phyloP scores from a whole-genome alignment of 805 yeast species.

The Wickerhamiella parazyma region DNA sequence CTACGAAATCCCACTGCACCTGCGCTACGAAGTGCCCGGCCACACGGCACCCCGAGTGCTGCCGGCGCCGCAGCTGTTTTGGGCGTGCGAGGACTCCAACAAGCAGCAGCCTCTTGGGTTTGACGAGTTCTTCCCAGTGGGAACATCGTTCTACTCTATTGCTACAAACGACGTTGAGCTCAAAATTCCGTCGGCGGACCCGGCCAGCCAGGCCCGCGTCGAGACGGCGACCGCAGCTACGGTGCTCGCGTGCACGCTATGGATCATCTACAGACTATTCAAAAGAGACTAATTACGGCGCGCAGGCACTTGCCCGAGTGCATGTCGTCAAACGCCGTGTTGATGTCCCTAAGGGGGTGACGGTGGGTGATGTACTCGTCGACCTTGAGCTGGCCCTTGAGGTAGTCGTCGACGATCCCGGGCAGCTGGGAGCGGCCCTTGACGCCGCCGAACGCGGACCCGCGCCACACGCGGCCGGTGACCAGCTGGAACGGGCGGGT shows the following conservation, averaged over 20 bases:
- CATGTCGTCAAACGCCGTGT: conserved; percentile 87
- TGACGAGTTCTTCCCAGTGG: conserved; percentile 34
- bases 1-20: conserved; percentile 35
- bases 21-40: conserved; percentile 37
- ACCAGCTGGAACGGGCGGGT: conserved; percentile 98
- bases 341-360: conserved; percentile 63
- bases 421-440: conserved; percentile 96
- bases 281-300: conserved; percentile 41
- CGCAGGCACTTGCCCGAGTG: conserved; percentile 89
- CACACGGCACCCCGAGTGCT: conserved; percentile 17
- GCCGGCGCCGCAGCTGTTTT: conserved; percentile 34
- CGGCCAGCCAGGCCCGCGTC: conserved; percentile 17
- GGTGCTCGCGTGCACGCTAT: conserved; percentile 4
- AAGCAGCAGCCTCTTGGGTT: conserved; percentile 32
- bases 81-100: conserved; percentile 37
- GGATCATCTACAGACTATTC: neutral
- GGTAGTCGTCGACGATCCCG: conserved; percentile 72
- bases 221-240: neutral
- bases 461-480: conserved; percentile 97
- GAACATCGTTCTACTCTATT: conserved; percentile 32
- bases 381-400: conserved; percentile 68
- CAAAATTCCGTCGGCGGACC: conserved; percentile 33
- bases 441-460: conserved; percentile 99
- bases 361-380: conserved; percentile 93
- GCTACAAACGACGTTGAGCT: conserved; percentile 20